A percentile compares a stretch with the other conserved stretches of the same genome.
These are phyloP conservation scores for Mortierella sp. DNA, from an alignment of 371 early-diverging fungal species.

Conservation along the genomic window DNA sequence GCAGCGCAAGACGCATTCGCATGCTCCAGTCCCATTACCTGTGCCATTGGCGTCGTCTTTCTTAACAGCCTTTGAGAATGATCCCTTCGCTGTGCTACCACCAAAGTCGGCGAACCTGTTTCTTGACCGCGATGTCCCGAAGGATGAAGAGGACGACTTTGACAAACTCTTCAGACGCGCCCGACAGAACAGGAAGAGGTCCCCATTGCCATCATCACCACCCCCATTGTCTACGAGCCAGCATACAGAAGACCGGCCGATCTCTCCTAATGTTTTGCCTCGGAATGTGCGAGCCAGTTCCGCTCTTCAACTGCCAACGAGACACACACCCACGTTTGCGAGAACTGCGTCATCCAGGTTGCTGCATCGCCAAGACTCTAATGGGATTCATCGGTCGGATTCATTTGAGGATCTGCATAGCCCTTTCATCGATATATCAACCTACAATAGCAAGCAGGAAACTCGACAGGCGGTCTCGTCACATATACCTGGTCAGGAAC, in stretches of 20 bases:
- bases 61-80: background rate
- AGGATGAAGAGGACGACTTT: background rate
- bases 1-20: slow-evolving; percentile 12
- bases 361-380: too few species aligned
- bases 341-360: too few species aligned
- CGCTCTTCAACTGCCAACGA: too few species aligned
- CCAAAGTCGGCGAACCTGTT: slow-evolving; percentile 8
- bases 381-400: too few species aligned
- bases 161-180: slow-evolving; percentile 6
- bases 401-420: too few species aligned
- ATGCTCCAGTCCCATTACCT: slow-evolving; percentile 5
- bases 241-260: background rate
- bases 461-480: too few species aligned
- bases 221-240: background rate
- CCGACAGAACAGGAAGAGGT: background rate
- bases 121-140: slow-evolving; percentile 29
- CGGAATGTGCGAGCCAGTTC: too few species aligned
- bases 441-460: too few species aligned
- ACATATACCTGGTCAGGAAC: too few species aligned
- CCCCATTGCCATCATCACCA: background rate
- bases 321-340: too few species aligned
- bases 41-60: background rate
- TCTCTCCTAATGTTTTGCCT: background rate
- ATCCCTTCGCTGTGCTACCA: background rate
- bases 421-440: too few species aligned